Evolutionary conservation across 495 filamentous ascomycete species (phyloP).

Genomic region (Collariella sp.): DNA sequence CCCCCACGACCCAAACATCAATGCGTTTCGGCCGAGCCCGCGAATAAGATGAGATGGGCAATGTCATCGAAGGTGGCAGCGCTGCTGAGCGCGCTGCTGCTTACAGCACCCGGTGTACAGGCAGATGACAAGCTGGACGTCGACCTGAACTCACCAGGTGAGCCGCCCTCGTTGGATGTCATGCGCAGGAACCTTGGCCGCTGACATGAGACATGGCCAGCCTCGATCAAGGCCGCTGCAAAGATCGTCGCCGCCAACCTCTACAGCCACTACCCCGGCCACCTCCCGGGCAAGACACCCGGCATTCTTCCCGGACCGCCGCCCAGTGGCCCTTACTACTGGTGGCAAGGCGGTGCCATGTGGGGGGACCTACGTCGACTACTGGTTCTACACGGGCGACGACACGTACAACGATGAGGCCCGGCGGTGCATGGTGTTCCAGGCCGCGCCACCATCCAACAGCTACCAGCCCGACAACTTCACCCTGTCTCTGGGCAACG

Average conservation of each 20-base stretch:
- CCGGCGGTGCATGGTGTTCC: slow-evolving; percentile 47
- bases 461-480: slow-evolving; percentile 58
- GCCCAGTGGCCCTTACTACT: slow-evolving; percentile 32
- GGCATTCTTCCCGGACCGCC: slow-evolving; percentile 37
- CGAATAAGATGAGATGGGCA: slow-evolving; percentile 1
- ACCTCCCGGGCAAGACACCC: slow-evolving; percentile 48
- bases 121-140: slow-evolving; percentile 13
- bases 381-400: slow-evolving; percentile 61
- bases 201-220: slow-evolving; percentile 8
- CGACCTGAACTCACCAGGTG: slow-evolving; percentile 12
- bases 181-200: not conserved
- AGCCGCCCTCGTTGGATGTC: not conserved
- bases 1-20: not conserved
- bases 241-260: slow-evolving; percentile 39
- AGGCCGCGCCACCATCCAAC: slow-evolving; percentile 45
- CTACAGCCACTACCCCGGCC: slow-evolving; percentile 55
- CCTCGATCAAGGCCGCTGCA: slow-evolving; percentile 22
- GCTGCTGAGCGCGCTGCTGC: slow-evolving; percentile 8
- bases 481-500: slow-evolving; percentile 54
- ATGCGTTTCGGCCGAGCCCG: not conserved
- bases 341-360: slow-evolving; percentile 77
- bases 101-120: not conserved
- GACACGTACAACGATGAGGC: slow-evolving; percentile 50
- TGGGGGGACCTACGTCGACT: slow-evolving; percentile 61
- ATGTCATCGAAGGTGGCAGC: not conserved